Evolutionary conservation across 768 basidiomycete genomes (phyloP).

Genomic region (Tephrocybe sp.): DNA sequence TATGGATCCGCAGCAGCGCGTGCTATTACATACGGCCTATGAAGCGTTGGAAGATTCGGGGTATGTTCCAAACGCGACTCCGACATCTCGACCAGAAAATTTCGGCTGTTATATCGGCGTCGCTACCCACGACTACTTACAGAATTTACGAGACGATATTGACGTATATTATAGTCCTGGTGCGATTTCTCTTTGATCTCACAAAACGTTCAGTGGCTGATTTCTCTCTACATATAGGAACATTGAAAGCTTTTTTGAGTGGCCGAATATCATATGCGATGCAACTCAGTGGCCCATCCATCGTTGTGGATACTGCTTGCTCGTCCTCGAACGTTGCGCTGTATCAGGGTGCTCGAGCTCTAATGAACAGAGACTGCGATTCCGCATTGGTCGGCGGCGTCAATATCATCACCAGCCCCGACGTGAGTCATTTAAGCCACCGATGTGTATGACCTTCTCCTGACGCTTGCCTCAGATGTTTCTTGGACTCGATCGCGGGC

Average conservation of each 20-base stretch:
- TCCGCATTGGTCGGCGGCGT: constrained; percentile 76
- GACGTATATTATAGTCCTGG: constrained; percentile 75
- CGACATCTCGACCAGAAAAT: constrained; percentile 47
- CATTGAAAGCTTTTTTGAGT: constrained; percentile 63
- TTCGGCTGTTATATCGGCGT: constrained; percentile 72
- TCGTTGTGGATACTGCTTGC: constrained; percentile 75
- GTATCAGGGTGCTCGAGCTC: constrained; percentile 66
- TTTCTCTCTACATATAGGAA: constrained; percentile 49
- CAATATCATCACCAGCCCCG: constrained; percentile 68
- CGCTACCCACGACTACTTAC: constrained; percentile 68
- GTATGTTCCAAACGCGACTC: constrained; percentile 60
- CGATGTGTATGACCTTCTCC: constrained; percentile 4
- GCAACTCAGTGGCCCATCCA: constrained; percentile 67
- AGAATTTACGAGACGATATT: constrained; percentile 60
- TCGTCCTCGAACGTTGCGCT: constrained; percentile 70
- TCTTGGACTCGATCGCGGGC: constrained; percentile 64
- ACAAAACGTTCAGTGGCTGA: not conserved
- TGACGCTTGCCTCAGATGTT: constrained; percentile 51
- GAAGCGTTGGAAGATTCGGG: constrained; percentile 72
- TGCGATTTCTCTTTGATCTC: constrained; percentile 23
- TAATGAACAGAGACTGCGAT: constrained; percentile 63
- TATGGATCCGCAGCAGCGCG: constrained; percentile 78
- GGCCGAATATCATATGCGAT: constrained; percentile 73
- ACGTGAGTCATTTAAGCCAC: constrained; percentile 42
- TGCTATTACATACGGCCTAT: constrained; percentile 65